These are phyloP conservation scores for Trichophyton schoenleinii DNA, from an alignment of 2,329 filamentous ascomycete genomes.

Conservation along the genomic window DNA sequence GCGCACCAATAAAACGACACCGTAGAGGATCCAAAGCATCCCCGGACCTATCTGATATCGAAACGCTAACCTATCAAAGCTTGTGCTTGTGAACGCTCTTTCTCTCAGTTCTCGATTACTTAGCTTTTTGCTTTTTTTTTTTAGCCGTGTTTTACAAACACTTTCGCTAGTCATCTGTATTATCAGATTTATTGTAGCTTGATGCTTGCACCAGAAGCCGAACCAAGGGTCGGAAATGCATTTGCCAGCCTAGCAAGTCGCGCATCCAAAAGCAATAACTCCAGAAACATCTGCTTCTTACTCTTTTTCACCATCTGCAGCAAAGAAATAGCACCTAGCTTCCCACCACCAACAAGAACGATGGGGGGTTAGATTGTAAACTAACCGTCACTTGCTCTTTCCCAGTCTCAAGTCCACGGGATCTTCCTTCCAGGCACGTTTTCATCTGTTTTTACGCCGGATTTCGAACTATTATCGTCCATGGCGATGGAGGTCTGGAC, in stretches of 20 bases:
- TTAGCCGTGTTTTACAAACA: background rate
- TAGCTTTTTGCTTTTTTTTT: background rate
- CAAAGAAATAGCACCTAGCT: too few species aligned
- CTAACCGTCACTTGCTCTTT: background rate
- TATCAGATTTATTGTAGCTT: background rate
- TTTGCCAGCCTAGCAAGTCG: background rate
- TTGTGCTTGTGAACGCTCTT: background rate
- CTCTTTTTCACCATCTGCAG: background rate
- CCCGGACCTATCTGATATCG: background rate
- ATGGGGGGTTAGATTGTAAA: background rate
- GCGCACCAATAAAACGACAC: background rate
- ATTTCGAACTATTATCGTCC: background rate
- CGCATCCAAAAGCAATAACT: background rate
- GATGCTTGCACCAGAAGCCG: background rate
- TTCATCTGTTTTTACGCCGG: background rate
- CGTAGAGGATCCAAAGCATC: background rate
- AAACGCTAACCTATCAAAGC: background rate
- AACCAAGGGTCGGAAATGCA: background rate
- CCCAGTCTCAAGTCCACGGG: background rate
- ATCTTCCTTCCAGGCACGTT: background rate
- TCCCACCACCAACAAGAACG: background rate
- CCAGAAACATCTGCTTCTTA: too few species aligned
- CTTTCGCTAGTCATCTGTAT: background rate
- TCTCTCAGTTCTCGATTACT: background rate
- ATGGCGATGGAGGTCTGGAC: background rate